Percentiles rank a stretch among this genome's conserved stretches.
Evolutionary conservation across 495 filamentous ascomycete species (phyloP).

Genomic region (Articulospora tetracladia): DNA sequence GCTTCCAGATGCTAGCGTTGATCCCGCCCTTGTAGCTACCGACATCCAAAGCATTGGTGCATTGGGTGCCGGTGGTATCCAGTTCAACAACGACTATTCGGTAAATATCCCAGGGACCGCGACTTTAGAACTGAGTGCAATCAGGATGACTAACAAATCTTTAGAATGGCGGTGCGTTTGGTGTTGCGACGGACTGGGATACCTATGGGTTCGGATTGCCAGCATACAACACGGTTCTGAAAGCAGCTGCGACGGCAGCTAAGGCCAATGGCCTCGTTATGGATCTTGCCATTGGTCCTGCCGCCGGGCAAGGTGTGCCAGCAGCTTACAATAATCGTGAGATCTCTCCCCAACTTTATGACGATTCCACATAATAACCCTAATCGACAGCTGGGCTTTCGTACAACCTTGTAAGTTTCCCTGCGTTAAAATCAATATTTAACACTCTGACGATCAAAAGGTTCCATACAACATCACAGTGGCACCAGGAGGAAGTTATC

Average conservation of each 20-base stretch:
- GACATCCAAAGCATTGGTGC: constrained; percentile 33
- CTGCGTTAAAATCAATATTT: no score
- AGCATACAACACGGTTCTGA: constrained; percentile 35
- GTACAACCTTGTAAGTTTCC: no score
- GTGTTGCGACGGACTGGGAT: constrained; percentile 31
- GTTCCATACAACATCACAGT: no score
- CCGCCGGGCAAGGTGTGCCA: no score
- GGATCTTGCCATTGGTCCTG: constrained; percentile 46
- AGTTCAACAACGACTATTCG: constrained; percentile 40
- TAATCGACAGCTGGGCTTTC: no score
- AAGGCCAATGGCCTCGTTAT: constrained; percentile 37
- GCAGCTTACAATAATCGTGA: no score
- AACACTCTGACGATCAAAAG: no score
- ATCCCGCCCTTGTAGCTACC: constrained; percentile 23
- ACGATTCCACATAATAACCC: no score
- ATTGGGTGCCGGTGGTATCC: constrained; percentile 38
- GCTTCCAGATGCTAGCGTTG: constrained; percentile 40
- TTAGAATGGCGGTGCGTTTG: background rate
- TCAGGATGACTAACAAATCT: no score
- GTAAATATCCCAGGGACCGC: constrained; percentile 33
- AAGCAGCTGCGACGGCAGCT: constrained; percentile 32
- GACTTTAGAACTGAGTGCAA: no score
- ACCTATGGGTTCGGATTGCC: constrained; percentile 44
- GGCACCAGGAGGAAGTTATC: no score
- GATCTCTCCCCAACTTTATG: no score